Base-by-base conservation (phyloP, 108 stramenopile genomes). In the Fistulifera pelliculosa region DNA sequence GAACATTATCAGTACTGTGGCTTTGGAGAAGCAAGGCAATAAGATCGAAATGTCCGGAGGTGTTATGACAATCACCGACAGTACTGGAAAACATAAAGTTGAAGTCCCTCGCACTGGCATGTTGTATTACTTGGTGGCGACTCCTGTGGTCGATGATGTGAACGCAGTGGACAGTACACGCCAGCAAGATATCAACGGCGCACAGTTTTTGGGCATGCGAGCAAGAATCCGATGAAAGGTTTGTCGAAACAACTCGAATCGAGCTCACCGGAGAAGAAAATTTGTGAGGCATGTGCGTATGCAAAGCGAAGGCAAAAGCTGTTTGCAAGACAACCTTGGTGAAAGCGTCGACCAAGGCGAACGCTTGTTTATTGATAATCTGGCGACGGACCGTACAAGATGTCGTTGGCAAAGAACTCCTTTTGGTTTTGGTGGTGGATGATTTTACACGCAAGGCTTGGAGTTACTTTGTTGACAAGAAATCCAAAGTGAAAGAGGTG, bases 231-330 rank as follows among this genome's bases (percentile, higher is more conserved):
- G 50, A 10, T 51, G 27, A 2, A 51, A 18, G 5, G 22, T n/a
- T 8, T 16, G 7, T 2, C 27, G 26, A 2, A 11, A 12, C 50
- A 51, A 16, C 12, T 22, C 11, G n/a, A 7, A 2, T 51, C 6
- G 5, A 27, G n/a, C 7, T 55, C 43, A 55, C 38, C 16, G 54
- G 54, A 40, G 11, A 21, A 38, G 54, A 4, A 49, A 16, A 17
- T 14, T n/a, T 58, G 57, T 16, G 42, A 25, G 6, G 42, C 44
- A 4, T 58, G 57, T 18, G 21, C 3, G 5, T 14, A 28, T 2
- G 57, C 57, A 6, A 58, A 58, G 57, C 57, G 13, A 44, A 17
- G 16, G 24, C 18, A 10, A 58, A 58, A 17, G 22, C 18, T 3
- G 26, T 47, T 15, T 15, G 45, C 24, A 58, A 58, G 26, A 44